Conservation (phyloP, 2,329 filamentous ascomycete species). For the Verticillium nonalfalfae region DNA sequence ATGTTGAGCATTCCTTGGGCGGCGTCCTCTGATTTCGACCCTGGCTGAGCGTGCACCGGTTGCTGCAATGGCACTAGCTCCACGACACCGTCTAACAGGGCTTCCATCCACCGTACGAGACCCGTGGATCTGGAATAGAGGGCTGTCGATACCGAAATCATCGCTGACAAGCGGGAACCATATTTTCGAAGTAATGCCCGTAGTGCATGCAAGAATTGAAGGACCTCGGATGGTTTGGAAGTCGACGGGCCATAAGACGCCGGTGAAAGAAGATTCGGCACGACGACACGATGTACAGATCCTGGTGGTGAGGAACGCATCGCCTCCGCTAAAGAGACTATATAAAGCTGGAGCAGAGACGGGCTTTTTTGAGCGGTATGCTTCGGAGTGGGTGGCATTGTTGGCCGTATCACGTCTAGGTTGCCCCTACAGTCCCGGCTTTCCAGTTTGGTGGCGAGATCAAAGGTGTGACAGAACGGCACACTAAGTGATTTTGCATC, state of each 20-base stretch:
- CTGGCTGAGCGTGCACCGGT: conserved; percentile 45
- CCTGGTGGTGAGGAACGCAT: conserved; percentile 51
- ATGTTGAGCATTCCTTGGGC: conserved; percentile 82
- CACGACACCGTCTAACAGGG: conserved; percentile 77
- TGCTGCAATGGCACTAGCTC: conserved; percentile 69
- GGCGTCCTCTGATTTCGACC: conserved; percentile 56
- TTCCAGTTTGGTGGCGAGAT: conserved; percentile 60
- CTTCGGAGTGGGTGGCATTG: conserved; percentile 16
- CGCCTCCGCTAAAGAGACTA: conserved; percentile 49
- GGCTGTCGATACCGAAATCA: conserved; percentile 73
- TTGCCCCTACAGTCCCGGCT: conserved; percentile 41
- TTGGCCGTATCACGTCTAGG: conserved; percentile 22
- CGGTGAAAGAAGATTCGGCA: conserved; percentile 86
- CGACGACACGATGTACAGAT: conserved; percentile 70
- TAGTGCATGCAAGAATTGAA: conserved; percentile 77
- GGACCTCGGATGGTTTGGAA: conserved; percentile 63
- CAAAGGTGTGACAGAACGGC: conserved; percentile 66
- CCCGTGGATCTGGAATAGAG: conserved; percentile 72
- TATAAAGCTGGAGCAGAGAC: conserved; percentile 58
- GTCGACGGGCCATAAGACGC: conserved; percentile 68
- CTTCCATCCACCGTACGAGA: conserved; percentile 78
- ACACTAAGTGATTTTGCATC: conserved; percentile 11
- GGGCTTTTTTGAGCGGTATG: conserved; percentile 8
- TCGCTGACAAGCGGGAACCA: conserved; percentile 56
- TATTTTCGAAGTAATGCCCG: conserved; percentile 68